phyloP scores from a whole-genome alignment of 768 basidiomycete species.

The Trametes cinnabarina region DNA sequence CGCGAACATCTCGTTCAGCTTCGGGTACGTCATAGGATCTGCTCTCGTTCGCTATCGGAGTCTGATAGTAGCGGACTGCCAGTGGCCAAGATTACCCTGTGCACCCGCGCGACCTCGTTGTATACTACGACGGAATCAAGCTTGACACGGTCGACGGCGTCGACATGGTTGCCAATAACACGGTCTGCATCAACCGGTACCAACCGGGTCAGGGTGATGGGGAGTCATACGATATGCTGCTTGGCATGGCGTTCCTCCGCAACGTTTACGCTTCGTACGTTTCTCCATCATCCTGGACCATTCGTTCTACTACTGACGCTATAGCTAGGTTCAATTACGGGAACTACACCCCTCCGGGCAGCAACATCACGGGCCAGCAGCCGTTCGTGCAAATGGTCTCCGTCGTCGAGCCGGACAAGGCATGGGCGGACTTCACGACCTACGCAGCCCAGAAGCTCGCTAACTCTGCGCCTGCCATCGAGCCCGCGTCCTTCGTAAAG shows the following conservation, averaged over 20 bases:
- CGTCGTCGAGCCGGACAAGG: constrained; percentile 18
- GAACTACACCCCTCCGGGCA: constrained; percentile 21
- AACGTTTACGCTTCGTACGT: constrained; percentile 33
- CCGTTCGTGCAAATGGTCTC: constrained; percentile 34
- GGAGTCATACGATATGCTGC: constrained; percentile 27
- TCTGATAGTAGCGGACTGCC: neutral
- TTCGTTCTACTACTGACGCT: no score
- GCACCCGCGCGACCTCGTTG: constrained; percentile 35
- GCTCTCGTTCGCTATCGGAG: neutral
- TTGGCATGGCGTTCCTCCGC: constrained; percentile 34
- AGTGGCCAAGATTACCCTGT: constrained; percentile 40
- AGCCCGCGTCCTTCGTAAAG: neutral
- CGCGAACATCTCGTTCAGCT: constrained; percentile 28
- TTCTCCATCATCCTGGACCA: no score
- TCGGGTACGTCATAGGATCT: constrained; percentile 20
- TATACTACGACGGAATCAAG: neutral
- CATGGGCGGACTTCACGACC: constrained; percentile 26
- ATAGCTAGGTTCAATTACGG: constrained; percentile 26
- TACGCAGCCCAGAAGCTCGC: neutral
- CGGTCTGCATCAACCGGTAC: constrained; percentile 30
- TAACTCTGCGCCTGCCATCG: neutral
- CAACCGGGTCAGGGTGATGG: constrained; percentile 52
- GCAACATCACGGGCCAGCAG: neutral
- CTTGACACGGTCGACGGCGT: neutral
- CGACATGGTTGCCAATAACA: constrained; percentile 11